These are phyloP conservation scores for Chrysanthemum seticuspe DNA, from an alignment of 129 eudicot genomes.

Conservation along the genomic window DNA sequence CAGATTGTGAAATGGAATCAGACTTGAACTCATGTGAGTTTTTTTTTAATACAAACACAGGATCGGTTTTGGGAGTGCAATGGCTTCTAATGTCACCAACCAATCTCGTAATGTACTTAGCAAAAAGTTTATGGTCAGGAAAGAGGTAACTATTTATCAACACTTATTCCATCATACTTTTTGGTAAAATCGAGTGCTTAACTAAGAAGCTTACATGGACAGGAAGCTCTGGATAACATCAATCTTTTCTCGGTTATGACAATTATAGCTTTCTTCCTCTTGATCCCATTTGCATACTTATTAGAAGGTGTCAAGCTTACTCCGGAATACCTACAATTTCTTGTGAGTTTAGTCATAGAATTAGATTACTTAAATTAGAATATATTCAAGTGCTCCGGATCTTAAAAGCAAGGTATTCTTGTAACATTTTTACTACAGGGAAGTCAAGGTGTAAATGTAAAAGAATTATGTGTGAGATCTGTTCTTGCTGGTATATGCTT, in stretches of 20 bases:
- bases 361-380: background rate
- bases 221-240: slow-evolving; percentile 88
- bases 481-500: slow-evolving; percentile 79
- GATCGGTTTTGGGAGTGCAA: slow-evolving; percentile 91
- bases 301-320: slow-evolving; percentile 77
- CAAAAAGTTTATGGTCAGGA: slow-evolving; percentile 71
- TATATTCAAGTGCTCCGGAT: slow-evolving; percentile 8
- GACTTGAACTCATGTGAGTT: background rate
- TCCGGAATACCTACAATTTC: slow-evolving; percentile 63
- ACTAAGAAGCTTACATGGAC: slow-evolving; percentile 19
- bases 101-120: slow-evolving; percentile 92
- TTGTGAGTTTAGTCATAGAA: slow-evolving; percentile 50
- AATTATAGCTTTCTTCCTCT: slow-evolving; percentile 51
- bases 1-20: slow-evolving; percentile 3
- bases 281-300: slow-evolving; percentile 57
- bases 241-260: slow-evolving; percentile 85
- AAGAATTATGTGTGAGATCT: slow-evolving; percentile 57
- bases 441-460: slow-evolving; percentile 63
- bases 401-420: slow-evolving; percentile 3
- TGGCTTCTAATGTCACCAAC: slow-evolving; percentile 93
- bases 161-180: background rate
- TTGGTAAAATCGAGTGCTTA: background rate
- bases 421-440: slow-evolving; percentile 39
- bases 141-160: slow-evolving; percentile 48
- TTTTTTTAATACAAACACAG: slow-evolving; percentile 42